Conservation (phyloP, 768 basidiomycete species). For the Kwoniella botswanensis region DNA sequence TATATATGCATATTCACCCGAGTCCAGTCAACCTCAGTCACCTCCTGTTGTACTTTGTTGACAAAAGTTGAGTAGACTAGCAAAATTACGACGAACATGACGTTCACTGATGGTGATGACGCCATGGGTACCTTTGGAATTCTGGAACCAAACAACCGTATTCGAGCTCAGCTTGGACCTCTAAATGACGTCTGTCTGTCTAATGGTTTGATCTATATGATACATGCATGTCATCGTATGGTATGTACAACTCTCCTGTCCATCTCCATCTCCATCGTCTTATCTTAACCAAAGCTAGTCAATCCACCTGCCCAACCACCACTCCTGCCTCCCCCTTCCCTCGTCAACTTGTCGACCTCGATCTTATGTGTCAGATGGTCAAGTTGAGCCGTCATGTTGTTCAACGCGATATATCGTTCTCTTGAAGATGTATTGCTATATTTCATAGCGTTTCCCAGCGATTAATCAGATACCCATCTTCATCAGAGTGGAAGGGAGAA, state of each 20-base stretch:
- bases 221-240: constrained; percentile 10
- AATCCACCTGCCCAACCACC: constrained; percentile 17
- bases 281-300: constrained; percentile 12
- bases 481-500: neutral
- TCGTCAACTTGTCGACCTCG: constrained; percentile 27
- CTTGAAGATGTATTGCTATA: constrained; percentile 20
- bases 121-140: constrained; percentile 14
- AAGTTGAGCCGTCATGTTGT: constrained; percentile 19
- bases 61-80: neutral
- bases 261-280: neutral
- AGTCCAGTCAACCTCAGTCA: neutral
- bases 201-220: neutral
- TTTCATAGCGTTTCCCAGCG: neutral
- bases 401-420: constrained; percentile 24
- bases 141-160: neutral
- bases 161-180: neutral
- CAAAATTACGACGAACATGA: constrained; percentile 5
- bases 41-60: neutral
- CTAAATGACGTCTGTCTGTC: neutral
- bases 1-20: neutral
- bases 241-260: neutral
- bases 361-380: constrained; percentile 16
- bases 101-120: constrained; percentile 13
- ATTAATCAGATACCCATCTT: neutral
- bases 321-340: constrained; percentile 11